These are phyloP conservation scores for Kwoniella europaea DNA, from an alignment of 768 basidiomycete species.

Conservation along the genomic window DNA sequence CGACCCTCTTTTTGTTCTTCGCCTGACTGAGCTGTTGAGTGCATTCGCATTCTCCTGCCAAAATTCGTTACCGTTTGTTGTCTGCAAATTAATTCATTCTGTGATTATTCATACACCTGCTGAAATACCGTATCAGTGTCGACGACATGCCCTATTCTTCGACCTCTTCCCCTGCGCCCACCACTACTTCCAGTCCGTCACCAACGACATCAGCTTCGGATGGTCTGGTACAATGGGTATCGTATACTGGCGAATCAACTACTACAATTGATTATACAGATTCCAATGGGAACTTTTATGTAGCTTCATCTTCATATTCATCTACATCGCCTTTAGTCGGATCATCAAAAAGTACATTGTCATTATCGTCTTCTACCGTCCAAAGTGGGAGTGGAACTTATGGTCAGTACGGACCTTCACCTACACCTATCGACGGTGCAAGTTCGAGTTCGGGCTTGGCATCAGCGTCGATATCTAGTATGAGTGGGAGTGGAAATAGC, in stretches of 20 bases:
- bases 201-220: not conserved
- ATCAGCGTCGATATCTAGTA: not conserved
- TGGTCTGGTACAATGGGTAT: not conserved
- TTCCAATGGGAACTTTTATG: conserved; percentile 4
- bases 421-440: not conserved
- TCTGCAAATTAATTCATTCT: too few species aligned
- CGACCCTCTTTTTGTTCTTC: not conserved
- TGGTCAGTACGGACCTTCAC: not conserved
- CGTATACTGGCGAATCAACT: not conserved
- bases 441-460: not conserved
- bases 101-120: too few species aligned
- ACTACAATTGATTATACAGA: not conserved
- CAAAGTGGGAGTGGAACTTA: not conserved
- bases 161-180: not conserved
- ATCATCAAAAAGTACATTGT: not conserved
- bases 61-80: too few species aligned
- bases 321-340: not conserved
- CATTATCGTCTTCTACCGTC: not conserved
- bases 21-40: not conserved
- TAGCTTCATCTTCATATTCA: not conserved
- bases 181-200: not conserved
- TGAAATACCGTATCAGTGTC: too few species aligned
- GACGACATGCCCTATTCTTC: not conserved
- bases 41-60: too few species aligned
- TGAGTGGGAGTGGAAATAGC: not conserved